Evolutionary conservation across 331 rosid genomes (phyloP).

Genomic region (Rosa hybrid): DNA sequence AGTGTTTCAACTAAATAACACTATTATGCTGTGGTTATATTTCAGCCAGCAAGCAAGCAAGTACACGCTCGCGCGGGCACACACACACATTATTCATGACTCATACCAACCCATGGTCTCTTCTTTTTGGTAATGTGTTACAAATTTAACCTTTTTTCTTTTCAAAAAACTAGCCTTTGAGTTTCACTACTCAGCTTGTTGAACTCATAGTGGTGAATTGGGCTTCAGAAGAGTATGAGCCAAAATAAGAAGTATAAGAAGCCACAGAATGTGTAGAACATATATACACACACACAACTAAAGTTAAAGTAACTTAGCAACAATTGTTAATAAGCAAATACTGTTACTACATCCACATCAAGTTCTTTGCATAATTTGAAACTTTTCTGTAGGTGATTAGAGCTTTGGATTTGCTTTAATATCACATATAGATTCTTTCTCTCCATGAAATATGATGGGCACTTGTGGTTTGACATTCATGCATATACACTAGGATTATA

Average conservation of each 20-base stretch:
- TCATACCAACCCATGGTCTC: background rate
- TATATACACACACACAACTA: background rate
- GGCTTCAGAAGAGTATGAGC: background rate
- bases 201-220: background rate
- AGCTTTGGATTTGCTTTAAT: background rate
- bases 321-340: background rate
- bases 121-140: background rate
- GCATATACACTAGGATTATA: background rate
- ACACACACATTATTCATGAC: background rate
- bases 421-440: background rate
- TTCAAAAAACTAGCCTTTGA: background rate
- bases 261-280: background rate
- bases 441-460: conserved; percentile 4
- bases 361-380: background rate
- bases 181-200: background rate
- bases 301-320: background rate
- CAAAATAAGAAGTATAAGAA: background rate
- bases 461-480: background rate
- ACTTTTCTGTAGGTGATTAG: background rate
- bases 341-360: background rate
- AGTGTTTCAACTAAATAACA: conserved; percentile 25
- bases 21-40: conserved; percentile 5
- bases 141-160: background rate
- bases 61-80: too few species aligned
- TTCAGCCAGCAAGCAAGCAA: background rate